These are phyloP conservation scores for Monosporascus cannonballus DNA, from an alignment of 2,329 filamentous ascomycete genomes.

Conservation along the genomic window DNA sequence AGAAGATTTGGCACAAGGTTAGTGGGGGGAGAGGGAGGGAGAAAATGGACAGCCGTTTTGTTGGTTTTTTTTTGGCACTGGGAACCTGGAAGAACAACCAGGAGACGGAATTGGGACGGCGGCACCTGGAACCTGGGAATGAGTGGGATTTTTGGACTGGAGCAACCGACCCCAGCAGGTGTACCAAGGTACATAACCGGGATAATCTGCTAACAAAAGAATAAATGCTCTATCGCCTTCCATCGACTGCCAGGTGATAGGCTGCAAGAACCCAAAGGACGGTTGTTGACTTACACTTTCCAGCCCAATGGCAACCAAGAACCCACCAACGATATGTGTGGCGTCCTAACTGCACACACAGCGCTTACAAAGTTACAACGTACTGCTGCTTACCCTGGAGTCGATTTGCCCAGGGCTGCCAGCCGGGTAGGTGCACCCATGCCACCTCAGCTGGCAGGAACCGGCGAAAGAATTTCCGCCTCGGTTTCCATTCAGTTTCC, in stretches of 20 bases:
- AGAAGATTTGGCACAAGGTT: background rate
- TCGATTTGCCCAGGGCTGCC: no score
- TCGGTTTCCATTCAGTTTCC: no score
- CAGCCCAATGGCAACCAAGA: background rate
- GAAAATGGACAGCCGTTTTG: background rate
- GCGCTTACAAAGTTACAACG: background rate
- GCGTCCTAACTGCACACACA: background rate
- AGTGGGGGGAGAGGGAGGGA: background rate
- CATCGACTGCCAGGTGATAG: background rate
- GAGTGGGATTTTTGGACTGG: background rate
- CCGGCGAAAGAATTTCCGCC: no score
- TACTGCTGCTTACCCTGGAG: no score
- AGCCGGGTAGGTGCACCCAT: no score
- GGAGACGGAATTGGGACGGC: background rate
- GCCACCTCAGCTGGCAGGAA: no score
- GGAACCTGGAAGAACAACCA: background rate
- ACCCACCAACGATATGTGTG: background rate
- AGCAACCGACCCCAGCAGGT: background rate
- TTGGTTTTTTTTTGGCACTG: background rate
- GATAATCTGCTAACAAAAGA: no score
- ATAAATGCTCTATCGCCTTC: no score
- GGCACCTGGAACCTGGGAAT: background rate
- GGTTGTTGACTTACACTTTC: background rate
- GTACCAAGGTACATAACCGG: no score
- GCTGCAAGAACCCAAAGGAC: background rate